Evolutionary conservation across 2,329 filamentous ascomycete genomes (phyloP), one percentile per base, ranked within the genome.

Genomic region (Dactylellina cionopaga): DNA sequence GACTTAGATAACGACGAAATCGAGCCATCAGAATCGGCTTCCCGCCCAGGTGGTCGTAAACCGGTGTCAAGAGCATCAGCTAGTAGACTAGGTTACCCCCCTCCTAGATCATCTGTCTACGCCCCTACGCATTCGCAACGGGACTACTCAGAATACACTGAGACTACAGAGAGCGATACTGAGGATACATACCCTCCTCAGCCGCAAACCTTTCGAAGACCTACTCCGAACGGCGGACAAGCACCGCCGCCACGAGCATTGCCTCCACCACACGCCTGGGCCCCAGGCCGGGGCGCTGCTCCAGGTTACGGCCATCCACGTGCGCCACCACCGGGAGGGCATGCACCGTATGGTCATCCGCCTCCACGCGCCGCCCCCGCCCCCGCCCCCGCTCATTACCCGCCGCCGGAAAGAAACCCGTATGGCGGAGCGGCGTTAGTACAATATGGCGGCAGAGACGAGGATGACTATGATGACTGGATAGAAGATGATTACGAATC

Each of bases 11-110:
- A 76, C 44, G 76, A 76, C 44, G 76, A 77, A 54, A 75, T 77
- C 35, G 74, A 72, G n/a, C 76, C 76, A 22, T 77, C 76, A 10
- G 76, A 77, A 66, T 77, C 76, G 19, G 76, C 76, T 35, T 77
- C 76, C 31, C 75, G 76, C n/a, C 76, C 76, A 22, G 75, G 76
- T 13, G 72, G 44, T 49, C 64, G 64, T 31, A 74, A 64, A 37
- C 63, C 51, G 13, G 66, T 62, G 35, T 71, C 66, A 9, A 41
- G 64, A 46, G 63, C 74, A 11, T 58, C 72, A 5, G 68, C 74
- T 11, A 68, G 59, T 17, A 69, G 74, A 43, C 44, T 74, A 31
- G 49, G 41, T 9, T 62, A 69, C 35, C 63, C 58, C 55, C 39
- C 63, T 29, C 25, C 74, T 41, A 41, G 66, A 62, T 66, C 60